A percentile compares a stretch with the other conserved stretches of the same genome.
These are phyloP conservation scores for Melanopsichium pennsylvanicum DNA, from an alignment of 1,284 basidiomycete species.

Conservation along the genomic window DNA sequence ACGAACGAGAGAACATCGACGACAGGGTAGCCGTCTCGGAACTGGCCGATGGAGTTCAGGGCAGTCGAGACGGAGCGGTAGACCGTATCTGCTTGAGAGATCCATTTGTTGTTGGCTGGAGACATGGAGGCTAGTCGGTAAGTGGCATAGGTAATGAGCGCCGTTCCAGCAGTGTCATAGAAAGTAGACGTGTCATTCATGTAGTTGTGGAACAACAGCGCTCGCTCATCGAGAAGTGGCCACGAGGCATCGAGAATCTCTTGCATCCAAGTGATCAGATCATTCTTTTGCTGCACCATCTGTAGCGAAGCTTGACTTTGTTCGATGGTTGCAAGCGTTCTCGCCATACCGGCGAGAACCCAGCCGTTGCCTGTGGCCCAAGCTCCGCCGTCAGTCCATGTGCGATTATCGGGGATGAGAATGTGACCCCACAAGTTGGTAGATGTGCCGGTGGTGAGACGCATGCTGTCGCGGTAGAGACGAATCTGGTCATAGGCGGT, in stretches of 20 bases:
- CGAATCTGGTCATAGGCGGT: constrained; percentile 80
- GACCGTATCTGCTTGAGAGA: constrained; percentile 44
- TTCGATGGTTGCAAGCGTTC: constrained; percentile 79
- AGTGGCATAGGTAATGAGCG: constrained; percentile 57
- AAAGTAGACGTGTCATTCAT: constrained; percentile 51
- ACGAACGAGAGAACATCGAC: constrained; percentile 58
- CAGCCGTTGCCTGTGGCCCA: constrained; percentile 81
- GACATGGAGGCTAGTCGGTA: constrained; percentile 59
- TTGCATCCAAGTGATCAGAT: constrained; percentile 75
- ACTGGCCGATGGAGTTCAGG: constrained; percentile 43
- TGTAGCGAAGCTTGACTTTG: constrained; percentile 71
- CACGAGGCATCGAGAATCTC: constrained; percentile 81
- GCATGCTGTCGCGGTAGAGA: constrained; percentile 74
- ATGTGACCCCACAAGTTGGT: constrained; percentile 62
- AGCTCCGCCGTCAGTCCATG: constrained; percentile 67
- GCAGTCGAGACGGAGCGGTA: constrained; percentile 48
- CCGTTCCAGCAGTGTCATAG: constrained; percentile 53
- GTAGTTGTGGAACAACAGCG: constrained; percentile 60
- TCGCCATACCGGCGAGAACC: constrained; percentile 83
- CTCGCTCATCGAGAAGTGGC: constrained; percentile 67
- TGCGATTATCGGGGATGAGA: constrained; percentile 23
- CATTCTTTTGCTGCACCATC: constrained; percentile 71
- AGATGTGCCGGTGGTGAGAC: constrained; percentile 71
- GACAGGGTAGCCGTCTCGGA: constrained; percentile 35
- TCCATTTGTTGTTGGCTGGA: constrained; percentile 21